A percentile compares a stretch with the other conserved stretches of the same genome.
phyloP scores from a whole-genome alignment of 352 stramenopile genomes.

The Thalassiosira mediterranea region DNA sequence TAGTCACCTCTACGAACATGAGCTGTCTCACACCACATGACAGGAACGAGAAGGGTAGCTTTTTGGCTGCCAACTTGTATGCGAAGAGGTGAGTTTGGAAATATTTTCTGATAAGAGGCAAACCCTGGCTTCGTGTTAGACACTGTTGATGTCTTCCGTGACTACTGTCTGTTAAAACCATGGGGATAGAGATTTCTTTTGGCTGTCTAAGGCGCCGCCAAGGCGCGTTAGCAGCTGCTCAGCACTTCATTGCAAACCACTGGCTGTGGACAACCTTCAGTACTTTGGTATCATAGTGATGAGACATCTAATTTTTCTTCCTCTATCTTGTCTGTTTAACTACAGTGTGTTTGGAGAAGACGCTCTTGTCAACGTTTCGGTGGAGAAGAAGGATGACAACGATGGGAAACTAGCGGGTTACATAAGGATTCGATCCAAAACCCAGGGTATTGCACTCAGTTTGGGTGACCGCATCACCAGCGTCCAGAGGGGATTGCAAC shows the following conservation, averaged over 20 bases:
- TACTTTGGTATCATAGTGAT: slow-evolving; percentile 64
- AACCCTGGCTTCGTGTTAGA: slow-evolving; percentile 83
- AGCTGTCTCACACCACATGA: slow-evolving; percentile 94
- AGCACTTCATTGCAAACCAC: slow-evolving; percentile 63
- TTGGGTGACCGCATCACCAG: slow-evolving; percentile 98
- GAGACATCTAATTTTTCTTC: slow-evolving; percentile 63
- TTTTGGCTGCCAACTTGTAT: slow-evolving; percentile 88
- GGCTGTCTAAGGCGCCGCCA: slow-evolving; percentile 58
- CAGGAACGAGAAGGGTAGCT: slow-evolving; percentile 70
- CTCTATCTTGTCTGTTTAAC: slow-evolving; percentile 20
- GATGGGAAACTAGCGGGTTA: slow-evolving; percentile 97
- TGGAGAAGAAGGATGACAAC: slow-evolving; percentile 97
- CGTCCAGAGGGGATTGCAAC: slow-evolving; percentile 85
- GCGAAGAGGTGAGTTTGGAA: slow-evolving; percentile 76
- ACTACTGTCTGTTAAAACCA: slow-evolving; percentile 74
- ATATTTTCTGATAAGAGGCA: background rate
- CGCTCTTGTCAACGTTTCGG: slow-evolving; percentile 98
- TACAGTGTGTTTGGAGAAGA: slow-evolving; percentile 94
- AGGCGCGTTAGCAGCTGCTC: slow-evolving; percentile 58
- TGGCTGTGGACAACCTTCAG: slow-evolving; percentile 30
- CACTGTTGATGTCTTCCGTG: slow-evolving; percentile 56
- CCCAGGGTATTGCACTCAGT: slow-evolving; percentile 99
- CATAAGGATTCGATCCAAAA: slow-evolving; percentile 99
- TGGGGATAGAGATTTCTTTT: slow-evolving; percentile 51
- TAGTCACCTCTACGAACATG: slow-evolving; percentile 99